Base-by-base conservation (phyloP, 2,329 filamentous ascomycete genomes). In the Cryoendolithus antarcticus region DNA sequence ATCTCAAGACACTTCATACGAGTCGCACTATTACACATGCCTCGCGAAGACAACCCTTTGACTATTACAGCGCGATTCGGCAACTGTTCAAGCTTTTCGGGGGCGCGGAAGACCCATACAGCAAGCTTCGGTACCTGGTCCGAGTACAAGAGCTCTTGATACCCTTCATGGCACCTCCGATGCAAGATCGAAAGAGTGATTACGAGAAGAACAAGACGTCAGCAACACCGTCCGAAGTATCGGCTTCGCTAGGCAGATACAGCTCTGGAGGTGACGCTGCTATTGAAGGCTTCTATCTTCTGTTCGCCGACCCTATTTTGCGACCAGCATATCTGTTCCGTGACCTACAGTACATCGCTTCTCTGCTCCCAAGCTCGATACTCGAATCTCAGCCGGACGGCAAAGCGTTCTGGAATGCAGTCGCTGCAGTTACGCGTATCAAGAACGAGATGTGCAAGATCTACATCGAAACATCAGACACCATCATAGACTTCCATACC, bases 341-440 rank as follows among this genome's bases (percentile, higher is more conserved):
- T 32, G 67, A 70, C 44, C 46, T 70, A 12, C 67, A 70, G 46
- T 67, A 64, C 59, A 76, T 80, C 43, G 73, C 75, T 3, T 70
- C 75, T 0, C 75, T 80, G 44, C 66, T 77, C 3, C 72, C 75
- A 1, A 63, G 68, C 4, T 63, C 71, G 8, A 69, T 70, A 32
- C 61, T 79, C 9, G 74, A 75, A 58, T 71, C 71, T 49, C 67
- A 71, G 11, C 69, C 72, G 10, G 66, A 68, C 37, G 70, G 75
- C 30, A 91, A 86, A 50, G 85, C 88, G 0, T 96, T 96, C 58
- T 84, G 86, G 74, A 85, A 94, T 52, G 82, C 86, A 19, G 86
- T 84, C 0, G 72, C 94, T 4, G 89, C 91, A 0, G 86, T 89
- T 2, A 69, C 95, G n/a, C 76, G 78, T 29, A 71, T 94, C 38